These are phyloP conservation scores for Cladophialophora immunda DNA, from an alignment of 2,329 filamentous ascomycete genomes.

Conservation along the genomic window DNA sequence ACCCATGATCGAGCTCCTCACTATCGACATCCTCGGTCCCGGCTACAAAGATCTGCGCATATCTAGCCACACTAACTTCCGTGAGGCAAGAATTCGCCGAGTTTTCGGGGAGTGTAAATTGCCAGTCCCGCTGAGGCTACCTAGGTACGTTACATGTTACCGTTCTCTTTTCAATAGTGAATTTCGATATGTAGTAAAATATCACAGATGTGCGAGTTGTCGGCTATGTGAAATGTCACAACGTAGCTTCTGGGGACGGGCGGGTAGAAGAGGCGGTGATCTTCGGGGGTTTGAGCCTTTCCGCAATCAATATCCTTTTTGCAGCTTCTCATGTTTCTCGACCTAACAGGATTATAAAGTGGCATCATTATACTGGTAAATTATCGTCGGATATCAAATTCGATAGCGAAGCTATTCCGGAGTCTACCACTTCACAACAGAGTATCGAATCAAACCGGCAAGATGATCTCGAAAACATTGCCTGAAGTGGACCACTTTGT, in stretches of 20 bases:
- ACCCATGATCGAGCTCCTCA: too few relatives aligned
- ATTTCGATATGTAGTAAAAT: background rate
- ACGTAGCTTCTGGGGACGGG: background rate
- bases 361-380: background rate
- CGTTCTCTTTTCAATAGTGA: background rate
- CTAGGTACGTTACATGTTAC: background rate
- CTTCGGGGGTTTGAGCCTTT: background rate
- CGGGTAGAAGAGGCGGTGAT: background rate
- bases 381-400: background rate
- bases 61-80: too few relatives aligned
- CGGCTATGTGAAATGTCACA: background rate
- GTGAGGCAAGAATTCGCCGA: background rate
- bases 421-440: background rate
- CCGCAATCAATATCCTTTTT: background rate
- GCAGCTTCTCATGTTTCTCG: too few relatives aligned
- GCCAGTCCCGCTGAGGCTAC: background rate
- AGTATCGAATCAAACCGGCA: background rate
- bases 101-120: background rate
- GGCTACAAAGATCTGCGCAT: too few relatives aligned
- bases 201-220: background rate
- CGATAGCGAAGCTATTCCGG: background rate
- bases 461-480: constrained; percentile 26
- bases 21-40: too few relatives aligned
- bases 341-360: background rate
- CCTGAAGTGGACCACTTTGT: too few relatives aligned